Evolutionary conservation across 2,329 filamentous ascomycete genomes (phyloP), one percentile per base, ranked within the genome.

Genomic region (Cytospora leucostoma): DNA sequence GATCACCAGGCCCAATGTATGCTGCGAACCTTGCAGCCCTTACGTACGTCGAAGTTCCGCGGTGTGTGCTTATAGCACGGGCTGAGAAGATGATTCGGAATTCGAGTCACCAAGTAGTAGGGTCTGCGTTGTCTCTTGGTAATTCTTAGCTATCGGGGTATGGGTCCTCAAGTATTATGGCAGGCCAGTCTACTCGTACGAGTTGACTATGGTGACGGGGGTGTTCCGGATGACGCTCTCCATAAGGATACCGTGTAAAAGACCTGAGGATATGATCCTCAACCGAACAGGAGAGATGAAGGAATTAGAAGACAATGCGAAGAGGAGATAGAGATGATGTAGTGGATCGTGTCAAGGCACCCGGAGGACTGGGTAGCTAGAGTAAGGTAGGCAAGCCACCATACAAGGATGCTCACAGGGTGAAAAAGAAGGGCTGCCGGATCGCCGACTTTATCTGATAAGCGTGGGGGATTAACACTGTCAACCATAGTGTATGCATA

Each of bases 361-460:
- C 38, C 38, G 32, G 50, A 60, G 37, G 19, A 33, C 50, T 60
- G 58, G 58, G 33, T 19, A 60, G 21, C 21, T 34, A 33, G 4
- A 40, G 38, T 38, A 55, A 33, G 27, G 50, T 47, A 54, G 50
- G 35, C 59, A 61, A 55, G 59, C 40, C 49, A 21, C 38, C 33
- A 47, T 19, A 7, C 44, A 47, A 47, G 44, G 44, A 27, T 47
- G 44, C 40, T 17, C 38, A 15, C 38, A 44, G 2, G 15, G 15
- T 44, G 38, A 4, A 44, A 38, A 15, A 2, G 7, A 13, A 40
- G 38, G 38, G 38, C 38, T 13, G 15, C 15, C 38, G 27, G 21
- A n/a, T 35, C 11, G n/a, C 17, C 13, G 35, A 27, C 61, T 59
- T 50, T 63, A 63, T 60, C 62, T 47, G 56, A 63, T 59, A 63